Conservation (phyloP, 768 basidiomycete genomes). For the Lactarius sp. region DNA sequence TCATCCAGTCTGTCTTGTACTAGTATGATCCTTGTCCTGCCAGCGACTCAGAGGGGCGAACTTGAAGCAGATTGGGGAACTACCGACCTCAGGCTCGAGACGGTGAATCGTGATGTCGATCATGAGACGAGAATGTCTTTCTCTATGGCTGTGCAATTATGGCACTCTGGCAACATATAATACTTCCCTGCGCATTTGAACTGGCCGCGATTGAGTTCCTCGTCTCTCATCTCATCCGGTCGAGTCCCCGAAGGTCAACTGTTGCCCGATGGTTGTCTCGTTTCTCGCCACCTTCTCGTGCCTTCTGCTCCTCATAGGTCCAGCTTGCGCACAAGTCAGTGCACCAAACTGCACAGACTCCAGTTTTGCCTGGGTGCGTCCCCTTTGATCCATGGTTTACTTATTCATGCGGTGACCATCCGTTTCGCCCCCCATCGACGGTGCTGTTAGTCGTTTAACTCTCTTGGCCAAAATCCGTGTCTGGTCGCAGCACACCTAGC, state of each 20-base stretch:
- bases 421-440: background rate
- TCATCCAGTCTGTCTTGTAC: no score
- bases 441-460: slow-evolving; percentile 8
- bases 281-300: background rate
- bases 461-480: slow-evolving; percentile 18
- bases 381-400: background rate
- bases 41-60: no score
- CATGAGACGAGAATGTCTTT: no score
- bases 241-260: background rate
- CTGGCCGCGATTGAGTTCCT: no score
- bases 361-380: slow-evolving; percentile 17
- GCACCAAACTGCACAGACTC: slow-evolving; percentile 6
- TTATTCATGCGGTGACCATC: background rate
- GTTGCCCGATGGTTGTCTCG: background rate
- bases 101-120: background rate
- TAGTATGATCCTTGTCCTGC: no score
- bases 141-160: no score
- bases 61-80: no score
- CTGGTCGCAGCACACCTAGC: slow-evolving; percentile 4
- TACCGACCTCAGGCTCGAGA: no score
- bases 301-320: background rate
- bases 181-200: no score
- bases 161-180: no score
- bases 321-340: slow-evolving; percentile 1
- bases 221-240: no score